A percentile compares a stretch with the other conserved stretches of the same genome.
These are phyloP conservation scores for Phoma sp. DNA, from an alignment of 2,329 filamentous ascomycete species.

Conservation along the genomic window DNA sequence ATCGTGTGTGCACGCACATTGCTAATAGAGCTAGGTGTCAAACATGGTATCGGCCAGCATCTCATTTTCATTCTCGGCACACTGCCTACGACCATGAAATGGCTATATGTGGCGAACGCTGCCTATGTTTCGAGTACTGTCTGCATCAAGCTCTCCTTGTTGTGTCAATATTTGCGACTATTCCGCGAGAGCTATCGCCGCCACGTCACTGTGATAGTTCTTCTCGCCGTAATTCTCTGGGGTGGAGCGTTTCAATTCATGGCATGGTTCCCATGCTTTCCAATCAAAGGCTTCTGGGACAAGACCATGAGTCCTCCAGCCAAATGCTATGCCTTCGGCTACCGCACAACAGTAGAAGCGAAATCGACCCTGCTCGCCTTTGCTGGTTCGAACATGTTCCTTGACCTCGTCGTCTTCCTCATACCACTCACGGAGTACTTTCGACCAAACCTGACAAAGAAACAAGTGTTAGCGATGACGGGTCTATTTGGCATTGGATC, in stretches of 20 bases:
- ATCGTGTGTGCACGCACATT: too few species aligned
- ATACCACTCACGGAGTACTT: constrained; percentile 40
- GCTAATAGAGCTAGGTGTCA: neutral
- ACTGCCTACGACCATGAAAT: constrained; percentile 4
- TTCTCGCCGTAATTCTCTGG: constrained; percentile 31
- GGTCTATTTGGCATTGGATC: constrained; percentile 11
- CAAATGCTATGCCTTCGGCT: constrained; percentile 40
- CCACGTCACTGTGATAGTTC: constrained; percentile 19
- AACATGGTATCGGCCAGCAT: constrained; percentile 3
- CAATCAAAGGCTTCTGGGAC: constrained; percentile 31
- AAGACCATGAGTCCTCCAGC: constrained; percentile 17
- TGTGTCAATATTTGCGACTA: constrained; percentile 43
- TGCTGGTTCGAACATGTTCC: constrained; percentile 39
- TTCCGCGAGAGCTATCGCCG: constrained; percentile 30
- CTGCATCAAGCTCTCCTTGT: constrained; percentile 32
- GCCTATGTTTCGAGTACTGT: constrained; percentile 7
- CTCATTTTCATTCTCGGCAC: neutral
- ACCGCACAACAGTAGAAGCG: constrained; percentile 19
- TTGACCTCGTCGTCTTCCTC: constrained; percentile 39
- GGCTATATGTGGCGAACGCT: constrained; percentile 10
- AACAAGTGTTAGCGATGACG: constrained; percentile 36
- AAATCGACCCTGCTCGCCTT: constrained; percentile 31
- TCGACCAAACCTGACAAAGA: constrained; percentile 28
- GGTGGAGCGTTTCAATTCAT: constrained; percentile 36
- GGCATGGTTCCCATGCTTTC: constrained; percentile 40